Evolutionary conservation across 352 stramenopile species (phyloP), one percentile per base, ranked within the genome.

Genomic region (Pythium angustatum): DNA sequence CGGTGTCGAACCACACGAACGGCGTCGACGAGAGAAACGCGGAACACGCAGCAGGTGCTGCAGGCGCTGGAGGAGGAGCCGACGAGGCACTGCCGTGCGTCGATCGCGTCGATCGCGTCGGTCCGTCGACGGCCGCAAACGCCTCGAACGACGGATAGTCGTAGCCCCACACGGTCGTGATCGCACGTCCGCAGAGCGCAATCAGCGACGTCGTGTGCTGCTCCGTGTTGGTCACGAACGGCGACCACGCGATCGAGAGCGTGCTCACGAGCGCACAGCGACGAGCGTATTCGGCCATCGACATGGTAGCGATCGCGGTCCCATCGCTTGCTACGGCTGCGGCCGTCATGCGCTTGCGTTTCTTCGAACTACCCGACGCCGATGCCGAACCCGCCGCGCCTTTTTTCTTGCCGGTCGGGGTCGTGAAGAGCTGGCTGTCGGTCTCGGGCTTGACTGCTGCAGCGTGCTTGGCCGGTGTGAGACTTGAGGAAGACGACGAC

Each of bases 111-210:
- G 40, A 19, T 9, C 7, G 24, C 27, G 17, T 17, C 15, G 27
- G 14, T 3, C 64, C 52, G 6, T 58, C 33, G 0, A 68, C 36
- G 5, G 62, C 51, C 8, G 50, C 51, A 66, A 69, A 53, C n/a
- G 52, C 49, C 22, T 75, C 65, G 28, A 83, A 85, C 8, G 53
- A 71, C 19, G 76, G 78, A 28, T 81, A 78, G 34, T 68, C 65
- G 61, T 89, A 94, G 5, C 68, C 74, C 85, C 85, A 94, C 44
- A 94, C 65, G 0, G 85, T 93, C 51, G 78, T 78, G 34, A 91
- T 62, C 55, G 77, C 78, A 11, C 80, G 73, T 21, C 85, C 85
- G 1, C 77, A 82, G 27, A 93, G 71, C 14, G 81, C 83, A 48
- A 94, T 78, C 26, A 91, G 63, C 22, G 85, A 94, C 51, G 75